These are phyloP conservation scores for Ganoderma leucocontextum DNA, from an alignment of 1,284 basidiomycete genomes.

Conservation along the genomic window DNA sequence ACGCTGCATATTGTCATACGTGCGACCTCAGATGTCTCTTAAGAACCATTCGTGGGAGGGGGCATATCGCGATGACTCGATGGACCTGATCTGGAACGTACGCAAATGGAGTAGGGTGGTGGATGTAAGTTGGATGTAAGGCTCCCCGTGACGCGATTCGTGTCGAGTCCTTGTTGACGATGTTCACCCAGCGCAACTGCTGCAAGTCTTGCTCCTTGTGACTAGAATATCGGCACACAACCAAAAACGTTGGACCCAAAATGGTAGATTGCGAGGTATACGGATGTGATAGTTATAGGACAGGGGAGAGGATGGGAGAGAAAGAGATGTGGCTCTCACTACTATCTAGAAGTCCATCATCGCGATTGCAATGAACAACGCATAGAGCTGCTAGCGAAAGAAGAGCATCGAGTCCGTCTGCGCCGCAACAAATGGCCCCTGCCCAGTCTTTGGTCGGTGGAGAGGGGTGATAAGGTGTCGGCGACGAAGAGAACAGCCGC, in stretches of 20 bases:
- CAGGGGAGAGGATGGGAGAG: neutral
- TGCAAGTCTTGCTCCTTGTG: neutral
- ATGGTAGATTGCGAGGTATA: neutral
- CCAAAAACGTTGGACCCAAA: neutral
- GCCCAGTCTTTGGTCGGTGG: constrained; percentile 33
- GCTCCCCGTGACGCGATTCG: neutral
- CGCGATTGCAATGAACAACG: constrained; percentile 42
- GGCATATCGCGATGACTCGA: constrained; percentile 13
- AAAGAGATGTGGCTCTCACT: constrained; percentile 57
- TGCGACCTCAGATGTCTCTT: neutral
- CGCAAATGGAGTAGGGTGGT: neutral
- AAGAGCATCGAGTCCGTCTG: constrained; percentile 45
- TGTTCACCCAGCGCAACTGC: neutral
- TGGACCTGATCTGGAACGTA: constrained; percentile 5
- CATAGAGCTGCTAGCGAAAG: constrained; percentile 59
- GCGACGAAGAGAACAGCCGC: constrained; percentile 30
- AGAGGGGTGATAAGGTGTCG: constrained; percentile 50
- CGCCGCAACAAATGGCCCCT: constrained; percentile 47
- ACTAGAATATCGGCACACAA: neutral
- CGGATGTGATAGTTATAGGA: neutral
- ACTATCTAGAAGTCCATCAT: constrained; percentile 73
- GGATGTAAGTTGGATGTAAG: too few relatives aligned
- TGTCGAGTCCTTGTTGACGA: neutral
- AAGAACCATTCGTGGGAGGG: neutral
- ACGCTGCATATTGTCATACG: neutral